These are phyloP conservation scores for Leccinum obscurum DNA, from an alignment of 768 basidiomycete species.

Conservation along the genomic window DNA sequence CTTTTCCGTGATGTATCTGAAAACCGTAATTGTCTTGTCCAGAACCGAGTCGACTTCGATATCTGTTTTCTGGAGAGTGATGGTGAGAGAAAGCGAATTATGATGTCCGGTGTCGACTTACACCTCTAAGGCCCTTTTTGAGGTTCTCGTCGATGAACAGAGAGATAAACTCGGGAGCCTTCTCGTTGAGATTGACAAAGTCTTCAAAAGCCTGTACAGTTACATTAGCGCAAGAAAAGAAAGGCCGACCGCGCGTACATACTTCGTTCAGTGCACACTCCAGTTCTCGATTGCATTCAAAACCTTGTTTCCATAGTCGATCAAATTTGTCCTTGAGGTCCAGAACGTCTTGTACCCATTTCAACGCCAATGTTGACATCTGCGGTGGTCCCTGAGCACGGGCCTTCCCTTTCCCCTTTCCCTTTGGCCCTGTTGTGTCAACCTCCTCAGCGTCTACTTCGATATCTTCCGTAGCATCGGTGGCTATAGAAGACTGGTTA, in stretches of 20 bases:
- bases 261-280: conserved; percentile 88
- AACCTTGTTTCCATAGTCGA: conserved; percentile 65
- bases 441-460: conserved; percentile 38
- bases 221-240: conserved; percentile 4
- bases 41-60: conserved; percentile 84
- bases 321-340: conserved; percentile 93
- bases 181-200: conserved; percentile 86
- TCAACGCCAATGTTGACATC: conserved; percentile 64
- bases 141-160: conserved; percentile 96
- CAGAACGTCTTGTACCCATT: conserved; percentile 93
- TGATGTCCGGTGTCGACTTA: conserved; percentile 40
- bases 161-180: conserved; percentile 92
- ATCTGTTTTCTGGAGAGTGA: conserved; percentile 78
- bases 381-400: conserved; percentile 41
- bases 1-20: conserved; percentile 92
- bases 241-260: conserved; percentile 12
- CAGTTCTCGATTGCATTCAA: conserved; percentile 69
- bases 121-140: conserved; percentile 91
- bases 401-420: conserved; percentile 58
- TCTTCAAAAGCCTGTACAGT: conserved; percentile 78
- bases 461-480: conserved; percentile 36
- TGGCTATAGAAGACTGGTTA: conserved; percentile 58
- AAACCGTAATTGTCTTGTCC: conserved; percentile 95
- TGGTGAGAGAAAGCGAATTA: background rate
- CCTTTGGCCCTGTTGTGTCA: conserved; percentile 40